Conservation (phyloP, 2,329 filamentous ascomycete genomes). For the Sporothrix inflata region DNA sequence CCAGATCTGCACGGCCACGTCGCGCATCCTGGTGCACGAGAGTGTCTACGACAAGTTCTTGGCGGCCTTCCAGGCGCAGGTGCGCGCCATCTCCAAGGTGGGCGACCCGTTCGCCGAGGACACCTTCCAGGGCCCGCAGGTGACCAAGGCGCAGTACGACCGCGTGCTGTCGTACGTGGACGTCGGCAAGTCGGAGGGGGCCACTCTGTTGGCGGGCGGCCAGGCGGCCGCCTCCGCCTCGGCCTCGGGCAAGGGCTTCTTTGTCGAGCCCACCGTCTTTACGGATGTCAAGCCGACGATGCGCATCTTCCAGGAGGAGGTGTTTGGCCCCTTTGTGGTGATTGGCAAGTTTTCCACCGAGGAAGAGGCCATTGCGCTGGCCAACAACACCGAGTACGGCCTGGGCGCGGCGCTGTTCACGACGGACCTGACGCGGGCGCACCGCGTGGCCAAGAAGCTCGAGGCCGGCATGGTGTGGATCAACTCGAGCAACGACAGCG, state of each 20-base stretch:
- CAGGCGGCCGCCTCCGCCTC: neutral
- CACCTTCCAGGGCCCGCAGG: slow-evolving; percentile 61
- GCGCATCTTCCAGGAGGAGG: slow-evolving; percentile 53
- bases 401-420: slow-evolving; percentile 61
- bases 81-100: slow-evolving; percentile 47
- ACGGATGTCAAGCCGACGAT: slow-evolving; percentile 32
- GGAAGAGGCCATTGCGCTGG: slow-evolving; percentile 52
- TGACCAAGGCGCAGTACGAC: slow-evolving; percentile 65
- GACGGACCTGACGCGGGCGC: slow-evolving; percentile 51
- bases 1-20: slow-evolving; percentile 76
- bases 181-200: slow-evolving; percentile 60
- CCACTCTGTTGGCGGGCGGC: slow-evolving; percentile 60
- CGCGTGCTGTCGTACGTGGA: slow-evolving; percentile 63
- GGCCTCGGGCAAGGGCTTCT: slow-evolving; percentile 31
- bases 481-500: slow-evolving; percentile 48
- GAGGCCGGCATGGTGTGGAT: slow-evolving; percentile 60
- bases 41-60: slow-evolving; percentile 67
- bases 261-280: slow-evolving; percentile 35
- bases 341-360: slow-evolving; percentile 55
- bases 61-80: slow-evolving; percentile 52
- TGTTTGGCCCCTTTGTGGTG: slow-evolving; percentile 63
- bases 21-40: slow-evolving; percentile 69
- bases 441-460: slow-evolving; percentile 43
- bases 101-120: slow-evolving; percentile 63
- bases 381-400: slow-evolving; percentile 60